Base-by-base conservation (phyloP, 1,139 yeast species). In the Nematodospora anomalae region DNA sequence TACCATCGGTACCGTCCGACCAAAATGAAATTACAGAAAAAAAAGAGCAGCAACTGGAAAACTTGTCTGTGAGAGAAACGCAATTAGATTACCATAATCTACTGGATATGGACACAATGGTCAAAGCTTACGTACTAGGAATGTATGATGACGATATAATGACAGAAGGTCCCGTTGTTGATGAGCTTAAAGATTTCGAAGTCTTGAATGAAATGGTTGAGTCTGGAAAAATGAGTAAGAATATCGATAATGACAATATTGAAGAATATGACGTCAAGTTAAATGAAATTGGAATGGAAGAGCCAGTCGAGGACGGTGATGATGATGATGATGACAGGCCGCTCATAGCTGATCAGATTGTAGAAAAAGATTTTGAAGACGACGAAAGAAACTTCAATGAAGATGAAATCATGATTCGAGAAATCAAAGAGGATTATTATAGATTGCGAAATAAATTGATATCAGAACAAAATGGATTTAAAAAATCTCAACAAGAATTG, bases 71-170 rank as follows among this genome's bases (percentile, higher is more conserved):
- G n/a, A 45, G 49, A 25, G 57, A 52, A 11, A 53, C 69, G 1
- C 43, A 56, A 0, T 41, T 75, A 6, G 80, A 76, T 43, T 74
- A 64, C 46, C 58, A 52, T 9, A 47, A 64, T 5, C 45, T 76
- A 32, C 68, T 67, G 23, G 50, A 46, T 35, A 62, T 32, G 45
- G 82, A 79, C 36, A 66, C 75, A 3, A 76, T 80, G 83, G 84
- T 77, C 0, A 66, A 68, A 40, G 84, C 83, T 0, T 80, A 80
- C 46, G 62, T 67, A n/a, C 49, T 71, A 30, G 86, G 85, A 1
- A 55, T 74, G 47, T 80, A 78, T 50, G 83, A 79, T 46, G 59
- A 52, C 44, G 85, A 80, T 46, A 68, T 78, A 9, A 73, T 63
- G 25, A 67, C 77, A 1, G 71, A 71, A 6, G 86, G 85, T 0